Conservation (phyloP, 2,329 filamentous ascomycete genomes). For the Penicillium sclerotigenum region DNA sequence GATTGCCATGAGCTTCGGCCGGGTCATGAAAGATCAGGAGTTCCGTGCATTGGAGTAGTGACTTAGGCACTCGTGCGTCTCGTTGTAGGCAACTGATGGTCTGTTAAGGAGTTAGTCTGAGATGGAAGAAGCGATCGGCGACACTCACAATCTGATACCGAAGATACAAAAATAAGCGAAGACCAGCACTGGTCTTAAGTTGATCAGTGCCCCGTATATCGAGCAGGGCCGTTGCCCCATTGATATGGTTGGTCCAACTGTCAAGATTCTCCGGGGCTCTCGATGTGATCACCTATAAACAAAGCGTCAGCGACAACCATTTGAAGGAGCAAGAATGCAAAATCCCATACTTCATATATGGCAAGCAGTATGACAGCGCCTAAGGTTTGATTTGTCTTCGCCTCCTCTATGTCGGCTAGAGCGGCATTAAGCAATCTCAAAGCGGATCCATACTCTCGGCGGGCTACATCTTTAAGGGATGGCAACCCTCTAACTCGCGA, state of each 20-base stretch:
- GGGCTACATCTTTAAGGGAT: slow-evolving; percentile 48
- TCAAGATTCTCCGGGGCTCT: slow-evolving; percentile 47
- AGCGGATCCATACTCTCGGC: slow-evolving; percentile 54
- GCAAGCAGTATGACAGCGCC: slow-evolving; percentile 58
- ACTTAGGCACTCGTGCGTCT: slow-evolving; percentile 29
- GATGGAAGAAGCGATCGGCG: background rate
- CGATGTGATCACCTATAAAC: slow-evolving; percentile 36
- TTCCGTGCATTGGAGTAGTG: slow-evolving; percentile 32
- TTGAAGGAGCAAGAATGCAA: background rate
- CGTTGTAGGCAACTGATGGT: slow-evolving; percentile 38
- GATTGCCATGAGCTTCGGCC: slow-evolving; percentile 29
- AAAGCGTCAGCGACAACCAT: background rate
- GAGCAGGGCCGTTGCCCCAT: slow-evolving; percentile 59
- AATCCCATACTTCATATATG: slow-evolving; percentile 56
- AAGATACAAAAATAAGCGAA: slow-evolving; percentile 55
- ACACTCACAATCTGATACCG: slow-evolving; percentile 55
- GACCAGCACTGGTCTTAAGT: slow-evolving; percentile 44
- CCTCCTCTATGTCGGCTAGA: slow-evolving; percentile 33
- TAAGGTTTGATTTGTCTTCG: slow-evolving; percentile 45
- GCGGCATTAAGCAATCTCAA: slow-evolving; percentile 45
- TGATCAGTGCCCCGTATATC: slow-evolving; percentile 42
- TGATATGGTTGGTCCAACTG: slow-evolving; percentile 57
- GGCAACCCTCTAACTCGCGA: slow-evolving; percentile 53
- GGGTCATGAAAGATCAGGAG: slow-evolving; percentile 31
- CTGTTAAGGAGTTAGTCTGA: slow-evolving; percentile 21